Evolutionary conservation across 2,329 filamentous ascomycete genomes (phyloP).

Genomic region (Aureobasidium leucospermi): DNA sequence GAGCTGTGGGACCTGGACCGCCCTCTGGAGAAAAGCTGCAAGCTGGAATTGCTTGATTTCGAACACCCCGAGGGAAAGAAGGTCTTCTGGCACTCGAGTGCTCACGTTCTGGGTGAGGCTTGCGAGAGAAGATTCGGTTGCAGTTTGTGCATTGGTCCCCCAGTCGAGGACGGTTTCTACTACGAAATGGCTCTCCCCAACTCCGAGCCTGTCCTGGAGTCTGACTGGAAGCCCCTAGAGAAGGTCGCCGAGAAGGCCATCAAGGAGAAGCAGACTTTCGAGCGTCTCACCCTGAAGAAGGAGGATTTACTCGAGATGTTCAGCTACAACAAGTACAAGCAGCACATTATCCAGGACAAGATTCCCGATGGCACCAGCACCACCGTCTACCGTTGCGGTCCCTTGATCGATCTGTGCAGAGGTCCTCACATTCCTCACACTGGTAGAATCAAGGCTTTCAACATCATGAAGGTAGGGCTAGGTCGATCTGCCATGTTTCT

Average conservation of each 20-base stretch:
- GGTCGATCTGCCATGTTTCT: neutral
- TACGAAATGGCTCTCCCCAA: conserved; percentile 88
- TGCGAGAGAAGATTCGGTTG: conserved; percentile 86
- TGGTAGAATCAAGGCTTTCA: conserved; percentile 87
- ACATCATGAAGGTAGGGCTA: conserved; percentile 66
- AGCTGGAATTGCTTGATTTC: conserved; percentile 78
- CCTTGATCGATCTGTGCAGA: conserved; percentile 88
- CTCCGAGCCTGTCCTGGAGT: conserved; percentile 60
- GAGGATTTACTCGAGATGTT: conserved; percentile 94
- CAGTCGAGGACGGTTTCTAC: conserved; percentile 87
- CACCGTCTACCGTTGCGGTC: conserved; percentile 91
- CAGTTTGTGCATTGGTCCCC: conserved; percentile 87
- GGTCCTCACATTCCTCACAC: conserved; percentile 94
- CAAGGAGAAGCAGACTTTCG: conserved; percentile 95
- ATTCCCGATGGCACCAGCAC: conserved; percentile 82
- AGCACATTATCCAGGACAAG: conserved; percentile 92
- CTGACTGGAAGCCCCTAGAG: conserved; percentile 81
- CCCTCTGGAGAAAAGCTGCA: conserved; percentile 81
- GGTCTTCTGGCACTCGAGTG: conserved; percentile 97
- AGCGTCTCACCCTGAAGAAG: conserved; percentile 82
- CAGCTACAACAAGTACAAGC: conserved; percentile 95
- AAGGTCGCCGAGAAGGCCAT: conserved; percentile 73
- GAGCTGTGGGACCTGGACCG: conserved; percentile 89
- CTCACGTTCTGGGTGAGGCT: conserved; percentile 92
- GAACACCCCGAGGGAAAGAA: conserved; percentile 70